Evolutionary conservation across 2,329 filamentous ascomycete genomes (phyloP), one percentile per base, ranked within the genome.

Genomic region (Diaporthe sp.): DNA sequence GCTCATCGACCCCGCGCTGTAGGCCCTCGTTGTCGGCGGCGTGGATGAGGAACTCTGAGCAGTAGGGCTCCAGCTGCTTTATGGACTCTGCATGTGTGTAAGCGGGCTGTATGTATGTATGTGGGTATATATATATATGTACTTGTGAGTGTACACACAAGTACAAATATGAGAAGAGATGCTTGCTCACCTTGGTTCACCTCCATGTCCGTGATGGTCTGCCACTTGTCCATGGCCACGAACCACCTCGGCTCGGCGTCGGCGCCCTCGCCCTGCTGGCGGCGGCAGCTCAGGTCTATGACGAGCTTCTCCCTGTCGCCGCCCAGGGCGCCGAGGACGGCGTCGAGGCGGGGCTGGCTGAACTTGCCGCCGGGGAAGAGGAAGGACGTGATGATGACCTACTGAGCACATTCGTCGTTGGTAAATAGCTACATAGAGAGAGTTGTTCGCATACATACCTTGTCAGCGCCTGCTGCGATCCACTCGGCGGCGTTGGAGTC

Each of bases 201-300:
- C 83, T 98, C 95, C 92, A 98, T 98, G 81, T 98, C 95, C 1
- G 97, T 98, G 74, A 98, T 93, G 1, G 95, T 98, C 88, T 98
- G 97, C 97, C 97, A 99, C 84, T 98, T 98, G 85, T 99, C 95
- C 93, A 98, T 99, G 73, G 97, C 96, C n/a, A 99, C 97, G 81
- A 94, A 95, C 97, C 97, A 99, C 44, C 62, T 75, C 7, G 76
- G 76, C 13, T 65, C 73, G 42, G 61, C 73, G 37, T 53, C 73
- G 8, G 44, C 57, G 53, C 87, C 93, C 74, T 93, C 88, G 4
- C 88, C 86, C 51, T 89, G 94, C 76, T 92, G 93, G 75, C 92
- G 89, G 71, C 97, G 92, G 83, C 97, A 99, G 84, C 95, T 98
- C 34, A 99, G 90, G 82, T 99, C 97, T 82, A 99, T 96, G 79